Evolutionary conservation across 2,329 filamentous ascomycete genomes (phyloP).

Genomic region (Colletotrichum tropicale): DNA sequence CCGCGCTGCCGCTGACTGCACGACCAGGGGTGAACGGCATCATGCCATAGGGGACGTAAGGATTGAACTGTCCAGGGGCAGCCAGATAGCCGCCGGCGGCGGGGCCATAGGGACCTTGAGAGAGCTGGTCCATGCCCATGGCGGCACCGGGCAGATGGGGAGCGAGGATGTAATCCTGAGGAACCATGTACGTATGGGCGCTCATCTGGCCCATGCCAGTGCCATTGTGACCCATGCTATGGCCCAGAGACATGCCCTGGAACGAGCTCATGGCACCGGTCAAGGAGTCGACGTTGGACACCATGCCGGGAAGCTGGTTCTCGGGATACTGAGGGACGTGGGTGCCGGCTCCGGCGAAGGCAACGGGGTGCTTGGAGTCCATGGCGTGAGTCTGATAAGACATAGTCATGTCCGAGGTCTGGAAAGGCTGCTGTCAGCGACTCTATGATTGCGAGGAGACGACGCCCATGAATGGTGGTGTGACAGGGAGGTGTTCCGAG

Average conservation of each 20-base stretch:
- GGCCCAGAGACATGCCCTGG: conserved; percentile 37
- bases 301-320: conserved; percentile 16
- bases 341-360: conserved; percentile 15
- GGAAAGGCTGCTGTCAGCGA: neutral
- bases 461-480: neutral
- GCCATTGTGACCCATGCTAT: conserved; percentile 32
- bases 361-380: conserved; percentile 37
- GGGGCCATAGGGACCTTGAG: conserved; percentile 36
- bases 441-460: neutral
- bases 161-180: conserved; percentile 41
- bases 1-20: conserved; percentile 29
- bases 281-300: conserved; percentile 11
- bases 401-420: conserved; percentile 25
- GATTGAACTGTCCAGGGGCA: conserved; percentile 32
- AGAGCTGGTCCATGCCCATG: conserved; percentile 35
- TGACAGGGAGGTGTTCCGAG: neutral
- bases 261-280: conserved; percentile 16
- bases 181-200: conserved; percentile 40
- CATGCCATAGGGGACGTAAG: conserved; percentile 39
- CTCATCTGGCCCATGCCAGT: conserved; percentile 28
- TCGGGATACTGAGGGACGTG: conserved; percentile 16
- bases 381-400: conserved; percentile 41
- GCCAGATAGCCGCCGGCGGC: conserved; percentile 38
- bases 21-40: conserved; percentile 61
- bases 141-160: conserved; percentile 33